Percentiles rank a stretch among this genome's conserved stretches.
Conservation (phyloP, 2,329 filamentous ascomycete species). For the Xylaria sp. region DNA sequence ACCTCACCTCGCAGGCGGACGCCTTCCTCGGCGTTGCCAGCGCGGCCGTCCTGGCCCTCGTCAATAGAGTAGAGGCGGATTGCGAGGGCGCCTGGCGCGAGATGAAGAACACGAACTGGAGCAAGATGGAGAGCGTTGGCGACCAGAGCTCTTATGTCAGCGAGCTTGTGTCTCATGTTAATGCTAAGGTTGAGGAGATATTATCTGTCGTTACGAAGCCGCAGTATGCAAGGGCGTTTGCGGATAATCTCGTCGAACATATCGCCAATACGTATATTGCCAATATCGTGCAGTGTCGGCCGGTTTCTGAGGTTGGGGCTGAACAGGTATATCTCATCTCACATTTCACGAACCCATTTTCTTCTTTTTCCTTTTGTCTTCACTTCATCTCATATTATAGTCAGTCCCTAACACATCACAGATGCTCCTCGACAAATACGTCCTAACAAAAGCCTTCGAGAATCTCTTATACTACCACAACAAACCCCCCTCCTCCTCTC, state of each 20-base stretch:
- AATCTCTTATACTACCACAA: conserved; percentile 71
- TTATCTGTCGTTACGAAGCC: conserved; percentile 81
- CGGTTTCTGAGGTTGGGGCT: conserved; percentile 90
- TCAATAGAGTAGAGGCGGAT: conserved; percentile 80
- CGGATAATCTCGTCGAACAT: conserved; percentile 92
- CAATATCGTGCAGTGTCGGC: conserved; percentile 86
- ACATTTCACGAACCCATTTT: not conserved
- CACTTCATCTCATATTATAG: not conserved
- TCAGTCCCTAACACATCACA: conserved; percentile 44
- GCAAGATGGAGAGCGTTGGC: conserved; percentile 87
- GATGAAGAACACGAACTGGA: conserved; percentile 97
- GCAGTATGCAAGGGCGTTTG: conserved; percentile 93
- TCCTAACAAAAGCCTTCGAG: conserved; percentile 79
- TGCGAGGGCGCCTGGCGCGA: conserved; percentile 92
- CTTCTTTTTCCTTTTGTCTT: too few species aligned
- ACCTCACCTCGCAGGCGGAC: conserved; percentile 91
- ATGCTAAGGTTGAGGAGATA: conserved; percentile 74
- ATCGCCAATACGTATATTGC: conserved; percentile 79
- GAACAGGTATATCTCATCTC: conserved; percentile 74
- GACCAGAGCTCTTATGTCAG: conserved; percentile 93
- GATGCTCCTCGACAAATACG: conserved; percentile 96
- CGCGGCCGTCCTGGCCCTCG: conserved; percentile 81
- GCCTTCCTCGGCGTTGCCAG: conserved; percentile 94
- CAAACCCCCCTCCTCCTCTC: conserved; percentile 45
- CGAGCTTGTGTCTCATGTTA: conserved; percentile 77